phyloP scores from a whole-genome alignment of 768 basidiomycete genomes.

The Sporobolomyces phaffii region DNA sequence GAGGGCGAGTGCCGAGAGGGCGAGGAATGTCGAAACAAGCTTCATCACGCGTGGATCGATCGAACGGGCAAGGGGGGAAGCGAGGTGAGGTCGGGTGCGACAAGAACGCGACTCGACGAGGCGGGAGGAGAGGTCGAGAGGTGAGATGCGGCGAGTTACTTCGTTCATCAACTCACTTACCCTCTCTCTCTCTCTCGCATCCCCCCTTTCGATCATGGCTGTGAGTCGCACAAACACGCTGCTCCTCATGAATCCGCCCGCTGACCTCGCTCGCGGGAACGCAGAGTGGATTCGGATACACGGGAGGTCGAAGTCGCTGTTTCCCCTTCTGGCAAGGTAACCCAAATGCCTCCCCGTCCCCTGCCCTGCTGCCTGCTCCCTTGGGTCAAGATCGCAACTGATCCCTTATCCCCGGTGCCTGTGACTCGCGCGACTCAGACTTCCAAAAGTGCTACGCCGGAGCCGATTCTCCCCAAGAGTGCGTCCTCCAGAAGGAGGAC shows the following conservation, averaged over 20 bases:
- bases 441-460: constrained; percentile 67
- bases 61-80: no score
- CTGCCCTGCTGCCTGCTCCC: neutral
- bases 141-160: no score
- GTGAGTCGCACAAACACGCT: neutral
- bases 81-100: no score
- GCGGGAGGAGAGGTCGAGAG: neutral
- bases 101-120: neutral
- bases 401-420: no score
- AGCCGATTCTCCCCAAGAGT: constrained; percentile 67
- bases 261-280: no score
- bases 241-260: no score
- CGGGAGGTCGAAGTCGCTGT: constrained; percentile 70
- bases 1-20: neutral
- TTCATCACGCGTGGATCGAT: neutral
- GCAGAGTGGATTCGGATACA: constrained; percentile 64
- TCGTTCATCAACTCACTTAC: no score
- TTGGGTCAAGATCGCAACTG: no score
- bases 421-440: no score
- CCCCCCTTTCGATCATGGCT: no score
- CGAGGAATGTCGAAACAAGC: neutral
- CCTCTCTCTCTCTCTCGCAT: no score
- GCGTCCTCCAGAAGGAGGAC: constrained; percentile 67
- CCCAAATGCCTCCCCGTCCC: neutral
- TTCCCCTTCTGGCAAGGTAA: constrained; percentile 84